Evolutionary conservation across 176 grass and related monocot species (phyloP).

Genomic region (Musa acuminata): DNA sequence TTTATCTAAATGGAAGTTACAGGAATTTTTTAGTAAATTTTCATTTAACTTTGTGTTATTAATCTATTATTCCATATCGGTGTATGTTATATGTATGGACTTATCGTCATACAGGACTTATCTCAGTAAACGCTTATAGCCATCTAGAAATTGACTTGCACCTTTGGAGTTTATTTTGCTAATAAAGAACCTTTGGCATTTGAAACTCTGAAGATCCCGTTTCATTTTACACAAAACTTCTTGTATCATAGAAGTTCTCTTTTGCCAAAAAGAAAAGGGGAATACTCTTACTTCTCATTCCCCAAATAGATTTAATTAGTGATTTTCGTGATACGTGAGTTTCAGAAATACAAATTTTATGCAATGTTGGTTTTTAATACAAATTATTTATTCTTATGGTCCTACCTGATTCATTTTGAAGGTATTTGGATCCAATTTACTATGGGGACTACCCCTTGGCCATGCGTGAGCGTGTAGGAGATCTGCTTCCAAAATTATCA

Average conservation of each 20-base stretch:
- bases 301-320: not conserved
- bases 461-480: slow-evolving; percentile 65
- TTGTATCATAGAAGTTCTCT: too few species aligned
- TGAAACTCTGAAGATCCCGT: not conserved
- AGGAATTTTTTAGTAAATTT: too few species aligned
- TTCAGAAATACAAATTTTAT: not conserved
- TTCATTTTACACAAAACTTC: not conserved
- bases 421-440: slow-evolving; percentile 92
- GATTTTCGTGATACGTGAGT: not conserved
- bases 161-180: too few species aligned
- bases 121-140: not conserved
- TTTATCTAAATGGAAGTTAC: too few species aligned
- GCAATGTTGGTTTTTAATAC: not conserved
- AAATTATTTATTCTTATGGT: not conserved
- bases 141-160: not conserved
- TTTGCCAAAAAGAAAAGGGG: not conserved
- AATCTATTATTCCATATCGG: too few species aligned
- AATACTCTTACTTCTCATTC: not conserved
- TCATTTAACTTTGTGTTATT: too few species aligned
- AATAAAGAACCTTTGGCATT: not conserved
- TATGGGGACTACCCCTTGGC: slow-evolving; percentile 86
- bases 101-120: too few species aligned
- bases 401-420: slow-evolving; percentile 8
- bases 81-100: too few species aligned
- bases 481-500: slow-evolving; percentile 79